Evolutionary conservation across 2,329 filamentous ascomycete species (phyloP).

Genomic region (Xylaria sp.): DNA sequence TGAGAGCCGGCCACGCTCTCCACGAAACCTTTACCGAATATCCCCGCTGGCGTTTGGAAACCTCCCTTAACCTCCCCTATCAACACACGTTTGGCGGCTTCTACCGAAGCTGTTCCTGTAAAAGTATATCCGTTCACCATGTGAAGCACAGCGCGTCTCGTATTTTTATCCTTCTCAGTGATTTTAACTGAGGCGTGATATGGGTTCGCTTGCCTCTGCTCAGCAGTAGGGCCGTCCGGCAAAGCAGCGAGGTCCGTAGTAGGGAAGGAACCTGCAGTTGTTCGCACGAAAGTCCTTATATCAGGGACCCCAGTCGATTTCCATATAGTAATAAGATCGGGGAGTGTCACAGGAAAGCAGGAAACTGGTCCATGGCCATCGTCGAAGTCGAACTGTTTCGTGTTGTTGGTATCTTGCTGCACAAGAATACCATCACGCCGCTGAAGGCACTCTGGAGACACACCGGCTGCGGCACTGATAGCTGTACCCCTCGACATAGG

Average conservation of each 20-base stretch:
- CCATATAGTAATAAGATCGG: constrained; percentile 40
- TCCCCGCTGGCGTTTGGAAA: constrained; percentile 36
- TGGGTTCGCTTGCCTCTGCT: constrained; percentile 33
- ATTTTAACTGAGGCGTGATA: constrained; percentile 38
- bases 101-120: constrained; percentile 35
- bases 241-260: constrained; percentile 15
- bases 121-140: constrained; percentile 42
- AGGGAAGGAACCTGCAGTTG: constrained; percentile 24
- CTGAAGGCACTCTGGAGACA: constrained; percentile 12
- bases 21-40: constrained; percentile 37
- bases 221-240: constrained; percentile 35
- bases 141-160: constrained; percentile 32
- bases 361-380: constrained; percentile 35
- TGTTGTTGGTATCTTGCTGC: constrained; percentile 1
- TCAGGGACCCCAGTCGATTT: constrained; percentile 32
- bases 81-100: constrained; percentile 34
- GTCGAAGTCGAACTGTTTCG: constrained; percentile 37
- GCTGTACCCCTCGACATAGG: constrained; percentile 38
- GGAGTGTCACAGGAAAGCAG: constrained; percentile 38
- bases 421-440: constrained; percentile 1
- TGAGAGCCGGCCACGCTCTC: constrained; percentile 24
- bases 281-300: constrained; percentile 34
- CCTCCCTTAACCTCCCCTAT: constrained; percentile 29
- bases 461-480: constrained; percentile 29
- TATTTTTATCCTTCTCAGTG: constrained; percentile 19